Evolutionary conservation across 306 rosid genomes (phyloP).

Genomic region (Hippophae gyantsensis): DNA sequence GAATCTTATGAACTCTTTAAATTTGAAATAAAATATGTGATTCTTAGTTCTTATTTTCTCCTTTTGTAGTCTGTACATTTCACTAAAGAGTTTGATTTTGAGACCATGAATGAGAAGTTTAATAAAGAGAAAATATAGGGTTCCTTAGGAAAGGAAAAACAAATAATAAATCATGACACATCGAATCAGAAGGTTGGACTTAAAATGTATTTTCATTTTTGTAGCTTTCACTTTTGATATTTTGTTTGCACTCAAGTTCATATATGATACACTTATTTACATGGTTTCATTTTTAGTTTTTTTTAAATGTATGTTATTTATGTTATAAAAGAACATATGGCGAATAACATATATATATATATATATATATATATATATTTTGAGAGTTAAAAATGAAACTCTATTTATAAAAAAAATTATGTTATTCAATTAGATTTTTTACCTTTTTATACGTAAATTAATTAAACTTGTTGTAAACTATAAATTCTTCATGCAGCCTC

Average conservation of each 20-base stretch:
- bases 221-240: background rate
- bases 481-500: slow-evolving; percentile 37
- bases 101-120: slow-evolving; percentile 73
- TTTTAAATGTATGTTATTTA: no score
- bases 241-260: no score
- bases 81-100: slow-evolving; percentile 73
- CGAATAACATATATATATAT: no score
- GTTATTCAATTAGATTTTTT: no score
- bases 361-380: no score
- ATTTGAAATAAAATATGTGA: background rate
- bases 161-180: slow-evolving; percentile 13
- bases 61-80: slow-evolving; percentile 30
- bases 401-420: no score
- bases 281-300: no score
- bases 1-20: background rate
- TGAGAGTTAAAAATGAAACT: no score
- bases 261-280: no score
- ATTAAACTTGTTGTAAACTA: slow-evolving; percentile 1
- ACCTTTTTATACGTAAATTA: background rate
- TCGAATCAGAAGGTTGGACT: slow-evolving; percentile 30
- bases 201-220: slow-evolving; percentile 7
- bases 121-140: slow-evolving; percentile 76
- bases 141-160: slow-evolving; percentile 43
- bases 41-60: background rate
- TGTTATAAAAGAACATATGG: no score